Conservation (phyloP, 345 rosid species). For the Turnera subulata region DNA sequence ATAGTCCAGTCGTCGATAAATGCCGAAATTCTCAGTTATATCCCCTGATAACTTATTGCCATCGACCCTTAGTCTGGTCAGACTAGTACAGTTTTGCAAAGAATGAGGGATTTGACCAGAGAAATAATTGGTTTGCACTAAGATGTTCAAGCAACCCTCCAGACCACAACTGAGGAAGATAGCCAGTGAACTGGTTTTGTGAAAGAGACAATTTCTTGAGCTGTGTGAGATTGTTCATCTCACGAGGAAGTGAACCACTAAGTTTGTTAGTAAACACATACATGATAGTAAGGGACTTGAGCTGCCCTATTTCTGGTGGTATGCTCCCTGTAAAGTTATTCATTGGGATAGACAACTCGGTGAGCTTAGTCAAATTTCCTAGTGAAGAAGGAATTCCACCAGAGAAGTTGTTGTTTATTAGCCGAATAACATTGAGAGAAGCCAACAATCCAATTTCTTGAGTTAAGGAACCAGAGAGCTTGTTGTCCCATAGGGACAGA, state of each 20-base stretch:
- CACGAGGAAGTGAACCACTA: background rate
- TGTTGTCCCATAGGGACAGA: background rate
- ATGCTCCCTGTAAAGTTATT: background rate
- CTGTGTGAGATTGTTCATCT: background rate
- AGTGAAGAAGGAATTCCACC: slow-evolving; percentile 2
- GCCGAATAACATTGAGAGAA: too few species aligned
- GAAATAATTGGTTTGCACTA: background rate
- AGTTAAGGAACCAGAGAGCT: too few species aligned
- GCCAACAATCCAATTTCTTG: too few species aligned
- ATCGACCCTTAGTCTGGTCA: background rate
- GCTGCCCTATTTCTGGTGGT: background rate
- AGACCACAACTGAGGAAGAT: background rate
- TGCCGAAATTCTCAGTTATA: background rate
- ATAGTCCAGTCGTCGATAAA: background rate
- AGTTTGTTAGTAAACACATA: accelerated
- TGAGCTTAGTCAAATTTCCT: slow-evolving; percentile 1
- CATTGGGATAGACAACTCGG: accelerated
- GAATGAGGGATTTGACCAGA: background rate
- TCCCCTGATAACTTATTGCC: background rate
- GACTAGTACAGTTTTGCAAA: background rate
- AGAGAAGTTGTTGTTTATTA: background rate
- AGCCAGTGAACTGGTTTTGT: background rate
- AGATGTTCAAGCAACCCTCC: background rate
- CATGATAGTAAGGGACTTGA: background rate
- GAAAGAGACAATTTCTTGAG: accelerated